These are phyloP conservation scores for Cercospora sp. DNA, from an alignment of 2,329 filamentous ascomycete species.

Conservation along the genomic window DNA sequence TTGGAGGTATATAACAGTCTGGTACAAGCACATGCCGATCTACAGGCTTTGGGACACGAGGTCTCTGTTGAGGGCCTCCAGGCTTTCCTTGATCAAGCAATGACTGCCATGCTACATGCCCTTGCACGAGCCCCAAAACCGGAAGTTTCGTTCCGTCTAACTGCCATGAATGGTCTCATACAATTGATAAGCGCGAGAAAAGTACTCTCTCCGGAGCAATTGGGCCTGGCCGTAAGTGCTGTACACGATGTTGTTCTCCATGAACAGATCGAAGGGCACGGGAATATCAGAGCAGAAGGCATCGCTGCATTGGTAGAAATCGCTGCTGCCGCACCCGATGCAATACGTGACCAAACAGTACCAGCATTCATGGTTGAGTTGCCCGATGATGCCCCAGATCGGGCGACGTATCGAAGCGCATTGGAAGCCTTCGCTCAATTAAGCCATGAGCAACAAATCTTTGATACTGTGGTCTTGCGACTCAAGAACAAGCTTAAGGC, in stretches of 20 bases:
- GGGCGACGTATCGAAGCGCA: slow-evolving; percentile 53
- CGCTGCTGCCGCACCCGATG: slow-evolving; percentile 60
- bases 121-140: slow-evolving; percentile 46
- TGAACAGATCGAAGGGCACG: slow-evolving; percentile 57
- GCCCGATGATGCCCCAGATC: slow-evolving; percentile 51
- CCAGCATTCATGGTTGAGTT: slow-evolving; percentile 65
- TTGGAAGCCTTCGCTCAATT: slow-evolving; percentile 66
- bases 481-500: slow-evolving; percentile 63
- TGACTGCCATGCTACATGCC: slow-evolving; percentile 47
- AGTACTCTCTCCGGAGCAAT: slow-evolving; percentile 45
- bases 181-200: slow-evolving; percentile 46
- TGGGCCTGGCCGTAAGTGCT: slow-evolving; percentile 57
- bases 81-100: slow-evolving; percentile 43
- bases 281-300: slow-evolving; percentile 59
- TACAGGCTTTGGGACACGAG: slow-evolving; percentile 49
- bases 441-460: slow-evolving; percentile 61
- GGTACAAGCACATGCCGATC: slow-evolving; percentile 55
- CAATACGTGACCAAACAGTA: slow-evolving; percentile 65
- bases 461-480: slow-evolving; percentile 62
- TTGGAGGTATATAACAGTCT: slow-evolving; percentile 61
- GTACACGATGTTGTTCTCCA: slow-evolving; percentile 62
- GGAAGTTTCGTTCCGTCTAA: slow-evolving; percentile 53
- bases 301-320: slow-evolving; percentile 61
- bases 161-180: slow-evolving; percentile 47
- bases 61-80: slow-evolving; percentile 41